Conservation (phyloP, 2,329 filamentous ascomycete species). For the Daldinia sp. region DNA sequence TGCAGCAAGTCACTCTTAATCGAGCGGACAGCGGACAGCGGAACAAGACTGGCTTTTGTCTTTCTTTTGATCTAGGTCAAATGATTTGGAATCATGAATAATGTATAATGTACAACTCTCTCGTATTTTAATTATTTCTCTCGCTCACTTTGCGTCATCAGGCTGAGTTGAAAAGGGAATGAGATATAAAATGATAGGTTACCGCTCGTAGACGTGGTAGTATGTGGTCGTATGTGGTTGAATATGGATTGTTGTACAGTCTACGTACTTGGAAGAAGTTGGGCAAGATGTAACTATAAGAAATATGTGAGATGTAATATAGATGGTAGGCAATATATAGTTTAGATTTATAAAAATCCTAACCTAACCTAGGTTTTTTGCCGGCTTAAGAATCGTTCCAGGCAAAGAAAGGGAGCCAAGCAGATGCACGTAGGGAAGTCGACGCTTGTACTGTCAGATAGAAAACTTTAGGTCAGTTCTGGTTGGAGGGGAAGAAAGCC, state of each 20-base stretch:
- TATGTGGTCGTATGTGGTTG: no score
- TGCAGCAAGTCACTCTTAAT: conserved; percentile 26
- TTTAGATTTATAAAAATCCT: background rate
- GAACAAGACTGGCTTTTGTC: background rate
- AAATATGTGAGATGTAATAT: no score
- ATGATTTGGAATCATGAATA: conserved; percentile 29
- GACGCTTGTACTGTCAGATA: background rate
- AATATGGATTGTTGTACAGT: conserved; percentile 24
- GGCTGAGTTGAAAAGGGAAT: conserved; percentile 18
- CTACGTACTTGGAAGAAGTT: background rate
- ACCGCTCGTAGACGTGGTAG: conserved; percentile 11
- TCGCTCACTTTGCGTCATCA: conserved; percentile 14
- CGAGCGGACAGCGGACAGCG: conserved; percentile 1
- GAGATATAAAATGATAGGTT: conserved; percentile 29
- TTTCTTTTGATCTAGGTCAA: background rate
- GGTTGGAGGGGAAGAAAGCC: conserved; percentile 2
- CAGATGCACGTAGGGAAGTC: background rate
- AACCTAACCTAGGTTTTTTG: conserved; percentile 23
- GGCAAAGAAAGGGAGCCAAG: background rate
- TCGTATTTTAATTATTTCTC: conserved; percentile 20
- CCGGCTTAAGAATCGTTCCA: conserved; percentile 19
- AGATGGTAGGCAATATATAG: no score
- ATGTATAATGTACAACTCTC: conserved; percentile 1
- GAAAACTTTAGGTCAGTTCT: background rate
- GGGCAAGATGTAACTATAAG: no score